Evolutionary conservation across 2,329 filamentous ascomycete species (phyloP).

Genomic region (Colletotrichum coccodes): DNA sequence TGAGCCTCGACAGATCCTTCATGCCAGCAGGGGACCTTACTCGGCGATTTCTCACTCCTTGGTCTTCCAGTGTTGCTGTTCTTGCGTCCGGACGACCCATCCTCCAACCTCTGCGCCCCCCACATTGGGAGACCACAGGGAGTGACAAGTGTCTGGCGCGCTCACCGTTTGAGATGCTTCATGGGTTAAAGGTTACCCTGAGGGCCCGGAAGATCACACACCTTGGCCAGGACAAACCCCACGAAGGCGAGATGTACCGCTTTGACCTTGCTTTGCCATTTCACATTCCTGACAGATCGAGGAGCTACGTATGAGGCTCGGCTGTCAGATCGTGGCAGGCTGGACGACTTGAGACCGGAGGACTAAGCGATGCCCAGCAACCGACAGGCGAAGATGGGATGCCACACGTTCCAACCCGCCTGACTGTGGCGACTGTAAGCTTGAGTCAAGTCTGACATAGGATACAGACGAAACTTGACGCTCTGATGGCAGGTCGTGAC

Average conservation of each 20-base stretch:
- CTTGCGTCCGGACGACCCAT: constrained; percentile 11
- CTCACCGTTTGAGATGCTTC: constrained; percentile 20
- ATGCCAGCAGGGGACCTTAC: constrained; percentile 7
- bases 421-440: constrained; percentile 3
- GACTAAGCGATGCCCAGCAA: constrained; percentile 19
- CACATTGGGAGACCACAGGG: constrained; percentile 1
- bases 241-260: background rate
- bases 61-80: constrained; percentile 7
- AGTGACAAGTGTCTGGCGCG: constrained; percentile 23
- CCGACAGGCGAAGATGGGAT: constrained; percentile 12
- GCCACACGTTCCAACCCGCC: constrained; percentile 14
- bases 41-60: constrained; percentile 2
- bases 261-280: background rate
- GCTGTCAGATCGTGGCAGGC: constrained; percentile 23
- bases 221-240: background rate
- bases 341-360: constrained; percentile 20
- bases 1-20: constrained; percentile 25
- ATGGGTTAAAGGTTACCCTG: constrained; percentile 16
- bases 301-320: constrained; percentile 18
- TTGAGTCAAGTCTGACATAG: constrained; percentile 14
- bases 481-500: constrained; percentile 24
- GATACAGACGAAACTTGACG: constrained; percentile 31
- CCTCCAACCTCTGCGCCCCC: constrained; percentile 13
- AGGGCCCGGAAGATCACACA: background rate
- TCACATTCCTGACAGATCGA: constrained; percentile 3